Percentiles rank a stretch among this genome's conserved stretches.
These are phyloP conservation scores for Tricholoma hemisulphureum DNA, from an alignment of 768 basidiomycete genomes.

Conservation along the genomic window DNA sequence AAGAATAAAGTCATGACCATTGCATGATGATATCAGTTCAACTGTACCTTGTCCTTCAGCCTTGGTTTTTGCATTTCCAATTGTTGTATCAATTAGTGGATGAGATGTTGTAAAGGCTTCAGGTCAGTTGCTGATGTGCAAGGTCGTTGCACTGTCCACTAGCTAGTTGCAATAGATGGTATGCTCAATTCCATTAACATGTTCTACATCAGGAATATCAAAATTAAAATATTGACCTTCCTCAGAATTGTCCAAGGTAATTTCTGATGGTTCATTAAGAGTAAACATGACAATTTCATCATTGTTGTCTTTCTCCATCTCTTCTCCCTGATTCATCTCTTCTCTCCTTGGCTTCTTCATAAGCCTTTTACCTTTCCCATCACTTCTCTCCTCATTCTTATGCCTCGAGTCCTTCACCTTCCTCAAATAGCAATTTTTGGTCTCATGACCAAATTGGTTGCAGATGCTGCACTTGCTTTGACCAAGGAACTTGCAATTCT, in stretches of 20 bases:
- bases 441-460: neutral
- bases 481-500: neutral
- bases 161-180: slow-evolving; percentile 6
- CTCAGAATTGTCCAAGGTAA: neutral
- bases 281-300: neutral
- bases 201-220: neutral
- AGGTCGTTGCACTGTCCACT: slow-evolving; percentile 1
- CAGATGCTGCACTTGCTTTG: neutral
- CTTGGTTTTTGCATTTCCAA: too few relatives aligned
- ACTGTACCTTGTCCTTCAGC: too few relatives aligned
- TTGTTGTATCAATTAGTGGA: too few relatives aligned
- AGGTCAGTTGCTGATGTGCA: neutral
- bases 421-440: neutral
- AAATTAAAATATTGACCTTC: neutral
- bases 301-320: neutral
- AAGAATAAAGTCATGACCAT: neutral
- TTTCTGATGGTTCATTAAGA: neutral
- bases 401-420: neutral
- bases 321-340: neutral
- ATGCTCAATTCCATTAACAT: neutral
- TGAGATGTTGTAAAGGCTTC: too few relatives aligned
- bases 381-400: neutral
- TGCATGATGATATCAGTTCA: too few relatives aligned
- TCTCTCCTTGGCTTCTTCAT: neutral
- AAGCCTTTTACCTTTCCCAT: neutral